Conservation (phyloP, 768 basidiomycete species). For the Neoboletus magnificus region DNA sequence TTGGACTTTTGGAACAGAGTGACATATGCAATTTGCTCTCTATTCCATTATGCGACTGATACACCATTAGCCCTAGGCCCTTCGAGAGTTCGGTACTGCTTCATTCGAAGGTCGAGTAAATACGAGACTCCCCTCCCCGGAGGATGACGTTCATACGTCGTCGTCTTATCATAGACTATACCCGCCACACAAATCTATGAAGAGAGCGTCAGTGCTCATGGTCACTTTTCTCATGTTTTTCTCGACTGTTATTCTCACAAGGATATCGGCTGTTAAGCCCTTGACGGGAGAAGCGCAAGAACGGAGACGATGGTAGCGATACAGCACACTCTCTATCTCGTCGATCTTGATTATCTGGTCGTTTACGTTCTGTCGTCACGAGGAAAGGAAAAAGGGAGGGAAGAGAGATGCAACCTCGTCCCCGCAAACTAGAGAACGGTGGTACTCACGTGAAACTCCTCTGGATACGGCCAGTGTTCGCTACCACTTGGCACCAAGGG, state of each 20-base stretch:
- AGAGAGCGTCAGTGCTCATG: background rate
- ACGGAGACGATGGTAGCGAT: constrained; percentile 84
- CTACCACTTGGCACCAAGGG: constrained; percentile 53
- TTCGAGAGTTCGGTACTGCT: constrained; percentile 19
- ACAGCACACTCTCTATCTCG: constrained; percentile 49
- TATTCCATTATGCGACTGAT: background rate
- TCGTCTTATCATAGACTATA: constrained; percentile 52
- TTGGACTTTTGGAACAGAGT: background rate
- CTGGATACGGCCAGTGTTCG: constrained; percentile 79
- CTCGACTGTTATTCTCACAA: constrained; percentile 45
- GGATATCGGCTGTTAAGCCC: constrained; percentile 78
- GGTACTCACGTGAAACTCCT: constrained; percentile 62
- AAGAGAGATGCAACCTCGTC: background rate
- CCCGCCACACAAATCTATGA: constrained; percentile 47
- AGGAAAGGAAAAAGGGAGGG: too few species aligned
- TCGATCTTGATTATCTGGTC: constrained; percentile 42
- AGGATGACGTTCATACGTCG: constrained; percentile 59
- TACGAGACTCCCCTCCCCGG: constrained; percentile 41
- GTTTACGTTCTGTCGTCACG: constrained; percentile 46
- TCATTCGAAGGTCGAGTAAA: constrained; percentile 28
- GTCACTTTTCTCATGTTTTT: background rate
- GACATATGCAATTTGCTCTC: too few species aligned
- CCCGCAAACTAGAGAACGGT: background rate
- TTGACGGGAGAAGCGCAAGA: constrained; percentile 77
- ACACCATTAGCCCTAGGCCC: background rate